Evolutionary conservation across 2,329 filamentous ascomycete genomes (phyloP), one percentile per base, ranked within the genome.

Genomic region (Chaetomiaceae sp.): DNA sequence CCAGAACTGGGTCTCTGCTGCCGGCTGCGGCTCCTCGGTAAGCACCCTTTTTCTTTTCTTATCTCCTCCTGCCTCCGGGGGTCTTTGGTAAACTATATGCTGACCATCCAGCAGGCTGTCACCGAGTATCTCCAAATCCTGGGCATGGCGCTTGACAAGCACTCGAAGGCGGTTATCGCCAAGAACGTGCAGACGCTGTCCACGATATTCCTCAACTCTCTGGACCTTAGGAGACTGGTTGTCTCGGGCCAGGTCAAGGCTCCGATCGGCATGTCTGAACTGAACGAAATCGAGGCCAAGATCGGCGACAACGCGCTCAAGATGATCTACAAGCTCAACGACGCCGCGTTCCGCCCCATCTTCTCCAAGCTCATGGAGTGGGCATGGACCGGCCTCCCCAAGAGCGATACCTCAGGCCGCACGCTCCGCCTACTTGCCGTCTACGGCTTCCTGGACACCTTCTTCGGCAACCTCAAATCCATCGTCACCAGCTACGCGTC

Each of bases 241-340:
- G 65, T 69, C 21, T 66, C 66, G 9, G 74, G 77, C 53, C 70
- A 78, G 1, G 66, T 73, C 20, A 66, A 64, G 50, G 60, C 62
- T 48, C 60, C 62, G 10, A 66, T 73, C 37, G 62, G 56, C 31
- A 63, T 74, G 14, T 69, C 76, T 13, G 71, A 78, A 39, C 66
- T 87, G 5, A 68, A 74, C 17, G 73, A 76, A 37, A 73, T 89
- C 12, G 89, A 95, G 64, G 70, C 73, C 2, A 73, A 75, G 10
- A 63, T 88, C 58, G 86, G 89, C 64, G 79, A 85, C 9, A 82
- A 86, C 12, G 81, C 85, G 0, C 79, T 99, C 53, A 87, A 89
- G 68, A 93, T 96, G 83, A 87, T 96, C 48, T 89, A 95, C 74
- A 97, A 97, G 74, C 80, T 99, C 55, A 97, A 96, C 70, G 93